A percentile compares a stretch with the other conserved stretches of the same genome.
Evolutionary conservation across 345 rosid genomes (phyloP).

Genomic region (Combretum micranthum): DNA sequence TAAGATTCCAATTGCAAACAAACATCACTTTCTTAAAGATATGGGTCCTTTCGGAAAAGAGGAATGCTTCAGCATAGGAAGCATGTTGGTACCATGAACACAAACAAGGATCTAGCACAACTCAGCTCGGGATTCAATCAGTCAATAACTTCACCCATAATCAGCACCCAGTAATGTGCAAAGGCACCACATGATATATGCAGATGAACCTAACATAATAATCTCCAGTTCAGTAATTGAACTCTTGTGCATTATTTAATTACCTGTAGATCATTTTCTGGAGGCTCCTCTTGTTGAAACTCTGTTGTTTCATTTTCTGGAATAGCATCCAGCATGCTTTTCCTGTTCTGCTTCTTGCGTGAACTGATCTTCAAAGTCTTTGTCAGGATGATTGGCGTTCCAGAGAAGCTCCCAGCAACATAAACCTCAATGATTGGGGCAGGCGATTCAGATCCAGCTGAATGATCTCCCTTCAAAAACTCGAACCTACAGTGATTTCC

Average conservation of each 20-base stretch:
- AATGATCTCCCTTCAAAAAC: conserved; percentile 65
- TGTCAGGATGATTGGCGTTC: conserved; percentile 73
- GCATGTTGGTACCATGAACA: conserved; percentile 14
- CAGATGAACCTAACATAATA: background rate
- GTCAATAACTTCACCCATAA: too few relatives aligned
- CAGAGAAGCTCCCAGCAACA: conserved; percentile 68
- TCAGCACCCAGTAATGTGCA: background rate
- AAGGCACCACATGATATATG: background rate
- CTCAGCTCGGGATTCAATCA: too few relatives aligned
- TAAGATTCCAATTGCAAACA: conserved; percentile 22
- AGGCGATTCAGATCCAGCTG: conserved; percentile 35
- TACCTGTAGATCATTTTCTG: conserved; percentile 60
- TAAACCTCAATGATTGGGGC: conserved; percentile 73
- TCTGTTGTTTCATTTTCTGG: conserved; percentile 67
- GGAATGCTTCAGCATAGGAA: conserved; percentile 32
- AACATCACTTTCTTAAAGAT: conserved; percentile 9
- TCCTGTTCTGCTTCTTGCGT: conserved; percentile 56
- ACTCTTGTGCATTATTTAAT: background rate
- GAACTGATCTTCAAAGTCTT: conserved; percentile 63
- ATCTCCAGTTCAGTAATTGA: background rate
- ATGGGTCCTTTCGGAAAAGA: conserved; percentile 6
- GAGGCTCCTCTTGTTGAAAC: conserved; percentile 27
- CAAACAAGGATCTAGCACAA: conserved; percentile 1
- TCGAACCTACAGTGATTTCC: conserved; percentile 32
- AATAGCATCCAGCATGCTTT: conserved; percentile 53